Evolutionary conservation across 495 filamentous ascomycete genomes (phyloP), one percentile per base, ranked within the genome.

Genomic region (Tuber melanosporum): DNA sequence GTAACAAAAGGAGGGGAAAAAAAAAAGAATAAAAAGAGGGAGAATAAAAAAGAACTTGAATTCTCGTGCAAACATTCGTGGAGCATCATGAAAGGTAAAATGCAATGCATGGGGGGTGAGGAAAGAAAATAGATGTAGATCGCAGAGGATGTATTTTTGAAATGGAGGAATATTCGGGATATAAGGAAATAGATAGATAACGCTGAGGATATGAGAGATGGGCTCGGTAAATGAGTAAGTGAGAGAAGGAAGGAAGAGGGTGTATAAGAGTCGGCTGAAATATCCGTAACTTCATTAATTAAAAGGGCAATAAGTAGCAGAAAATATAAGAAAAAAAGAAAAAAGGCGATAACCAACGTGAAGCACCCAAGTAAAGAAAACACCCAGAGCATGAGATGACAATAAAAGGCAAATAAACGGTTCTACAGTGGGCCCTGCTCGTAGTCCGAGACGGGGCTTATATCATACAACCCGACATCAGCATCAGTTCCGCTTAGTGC

Each of bases 291-390:
- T 83, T 85, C 76, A 75, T 82, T 78, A 84, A 85, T 84, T 85
- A 84, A 83, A 81, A 81, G 77, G 78, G 79, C 74, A 76, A 78
- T 84, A 76, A 82, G 83, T 79, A 84, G 83, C 83, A 84, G 84
- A 85, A 85, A 85, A 32, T 62, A 85, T 81, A 80, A 82, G 83
- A 84, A 77, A 77, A 74, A 73, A 75, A 76, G 74, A 62, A 75
- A 46, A 71, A 73, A 70, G 49, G 78, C 49, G 73, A 76, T 47
- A 77, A 79, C 72, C 62, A 75, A 77, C 71, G 74, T 66, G 76
- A 52, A 79, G 77, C 46, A 72, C n/a, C 44, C 32, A 73, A 79
- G 71, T 62, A 73, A 78, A 73, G 74, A 47, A 74, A 78, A 81
- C 73, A 77, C 76, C 79, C 75, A 42, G 57, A 74, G 66, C 49